A percentile compares a stretch with the other conserved stretches of the same genome.
These are phyloP conservation scores for Mercurialis annua DNA, from an alignment of 345 rosid species.

Conservation along the genomic window DNA sequence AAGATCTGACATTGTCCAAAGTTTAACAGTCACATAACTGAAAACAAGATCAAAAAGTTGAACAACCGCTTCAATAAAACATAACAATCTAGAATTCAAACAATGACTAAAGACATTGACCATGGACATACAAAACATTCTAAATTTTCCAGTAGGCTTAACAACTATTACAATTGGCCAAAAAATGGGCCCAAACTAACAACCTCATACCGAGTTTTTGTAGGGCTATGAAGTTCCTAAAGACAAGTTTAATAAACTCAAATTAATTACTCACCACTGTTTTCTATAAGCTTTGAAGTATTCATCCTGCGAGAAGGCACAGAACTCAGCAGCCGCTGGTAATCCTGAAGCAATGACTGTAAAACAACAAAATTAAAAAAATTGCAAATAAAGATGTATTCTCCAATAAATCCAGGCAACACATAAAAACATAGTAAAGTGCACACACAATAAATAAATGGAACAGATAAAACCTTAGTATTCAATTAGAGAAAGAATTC, in stretches of 20 bases:
- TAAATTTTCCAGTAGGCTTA: neutral
- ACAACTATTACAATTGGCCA: neutral
- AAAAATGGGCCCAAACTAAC: neutral
- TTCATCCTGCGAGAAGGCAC: constrained; percentile 97
- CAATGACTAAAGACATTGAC: neutral
- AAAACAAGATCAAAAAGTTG: neutral
- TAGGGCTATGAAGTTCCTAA: neutral
- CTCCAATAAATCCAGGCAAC: constrained; percentile 17
- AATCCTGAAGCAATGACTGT: constrained; percentile 99
- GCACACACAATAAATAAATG: neutral
- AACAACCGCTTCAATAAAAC: neutral
- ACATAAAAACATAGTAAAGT: constrained; percentile 4
- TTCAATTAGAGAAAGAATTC: neutral
- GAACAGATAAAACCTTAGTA: neutral
- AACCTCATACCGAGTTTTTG: neutral
- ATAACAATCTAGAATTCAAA: neutral
- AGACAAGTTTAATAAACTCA: constrained; percentile 2
- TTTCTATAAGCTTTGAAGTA: constrained; percentile 86
- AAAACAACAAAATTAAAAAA: constrained; percentile 37
- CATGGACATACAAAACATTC: neutral
- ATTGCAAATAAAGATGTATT: constrained; percentile 39
- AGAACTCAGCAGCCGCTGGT: constrained; percentile 97
- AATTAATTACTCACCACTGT: constrained; percentile 62
- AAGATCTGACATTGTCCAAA: neutral
- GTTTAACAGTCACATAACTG: neutral